Conservation (phyloP, 1,284 basidiomycete genomes). For the Ustilago crameri region DNA sequence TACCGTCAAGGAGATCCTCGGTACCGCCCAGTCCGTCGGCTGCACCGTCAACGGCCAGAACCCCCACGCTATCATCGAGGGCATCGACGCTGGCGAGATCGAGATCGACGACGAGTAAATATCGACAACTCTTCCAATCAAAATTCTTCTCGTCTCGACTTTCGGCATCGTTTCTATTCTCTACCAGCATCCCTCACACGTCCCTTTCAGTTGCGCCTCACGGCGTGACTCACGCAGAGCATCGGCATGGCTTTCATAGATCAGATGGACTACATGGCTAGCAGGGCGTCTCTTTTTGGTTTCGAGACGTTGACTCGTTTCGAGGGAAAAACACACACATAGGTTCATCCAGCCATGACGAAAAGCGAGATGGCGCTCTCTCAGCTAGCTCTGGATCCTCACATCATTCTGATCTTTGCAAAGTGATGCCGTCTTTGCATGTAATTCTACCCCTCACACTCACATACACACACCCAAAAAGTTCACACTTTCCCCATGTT, state of each 20-base stretch:
- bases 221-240: constrained; percentile 13
- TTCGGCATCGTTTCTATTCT: constrained; percentile 23
- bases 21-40: constrained; percentile 82
- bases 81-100: constrained; percentile 92
- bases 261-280: neutral
- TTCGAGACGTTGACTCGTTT: constrained; percentile 1
- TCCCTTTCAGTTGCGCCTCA: neutral
- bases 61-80: constrained; percentile 95
- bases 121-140: neutral
- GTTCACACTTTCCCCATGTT: constrained; percentile 4
- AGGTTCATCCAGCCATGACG: constrained; percentile 4
- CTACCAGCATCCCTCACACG: constrained; percentile 10
- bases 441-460: constrained; percentile 34
- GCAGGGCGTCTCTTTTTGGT: constrained; percentile 4
- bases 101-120: constrained; percentile 70
- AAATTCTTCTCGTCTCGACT: neutral
- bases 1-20: constrained; percentile 79
- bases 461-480: neutral
- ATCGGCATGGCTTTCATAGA: neutral
- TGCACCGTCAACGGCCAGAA: constrained; percentile 95
- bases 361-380: constrained; percentile 44
- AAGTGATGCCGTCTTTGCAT: constrained; percentile 14
- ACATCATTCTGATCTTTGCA: constrained; percentile 1
- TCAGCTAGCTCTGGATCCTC: neutral
- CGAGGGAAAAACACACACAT: constrained; percentile 22